Base-by-base conservation (phyloP, 768 basidiomycete genomes). In the Auricularia cornea region DNA sequence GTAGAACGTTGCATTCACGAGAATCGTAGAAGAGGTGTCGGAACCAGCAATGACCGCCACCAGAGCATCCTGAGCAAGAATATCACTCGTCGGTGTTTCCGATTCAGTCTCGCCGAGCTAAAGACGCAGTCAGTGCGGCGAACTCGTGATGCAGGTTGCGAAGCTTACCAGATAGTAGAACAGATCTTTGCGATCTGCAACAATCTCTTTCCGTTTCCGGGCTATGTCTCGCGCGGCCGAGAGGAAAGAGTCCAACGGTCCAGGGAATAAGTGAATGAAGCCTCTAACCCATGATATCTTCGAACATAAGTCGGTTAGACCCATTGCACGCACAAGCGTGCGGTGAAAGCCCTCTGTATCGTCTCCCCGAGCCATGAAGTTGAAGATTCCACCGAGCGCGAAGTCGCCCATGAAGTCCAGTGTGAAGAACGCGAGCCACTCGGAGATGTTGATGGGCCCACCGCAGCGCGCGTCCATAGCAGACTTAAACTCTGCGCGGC, bases 321-420 rank as follows among this genome's bases (percentile, higher is more conserved):
- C n/a, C n/a, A n/a, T n/a, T 20, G 57, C 59, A 38, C 44, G 56
- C 41, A 40, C 41, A 14, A 63, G 3, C 3, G 33, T 60, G 23
- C 41, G 63, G 23, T 40, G 23, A 8, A 61, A 60, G 48, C 61
- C 32, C n/a, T 54, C 59, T 16, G 26, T 23, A 26, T 61, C 48
- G 31, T 33, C 60, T 3, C 32, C 48, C 6, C 44, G 18, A 31
- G 60, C 16, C 26, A 64, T 44, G 20, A 61, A 23, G 20, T 64
- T 51, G 44, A 64, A 64, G 28, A 18, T 41, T 40, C 60, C n/a
- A 60, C 60, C 60, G 32, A 64, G 61, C 35, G 59, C 63, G 3
- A 64, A 44, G 32, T 64, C 63, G 6, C 63, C 63, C 63, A 64
- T 64, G 44, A 64, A 28, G 54, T 64, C 63, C 26, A 64, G 61